phyloP scores from a whole-genome alignment of 257 asterid species.

The Gynochthodes officinalis region DNA sequence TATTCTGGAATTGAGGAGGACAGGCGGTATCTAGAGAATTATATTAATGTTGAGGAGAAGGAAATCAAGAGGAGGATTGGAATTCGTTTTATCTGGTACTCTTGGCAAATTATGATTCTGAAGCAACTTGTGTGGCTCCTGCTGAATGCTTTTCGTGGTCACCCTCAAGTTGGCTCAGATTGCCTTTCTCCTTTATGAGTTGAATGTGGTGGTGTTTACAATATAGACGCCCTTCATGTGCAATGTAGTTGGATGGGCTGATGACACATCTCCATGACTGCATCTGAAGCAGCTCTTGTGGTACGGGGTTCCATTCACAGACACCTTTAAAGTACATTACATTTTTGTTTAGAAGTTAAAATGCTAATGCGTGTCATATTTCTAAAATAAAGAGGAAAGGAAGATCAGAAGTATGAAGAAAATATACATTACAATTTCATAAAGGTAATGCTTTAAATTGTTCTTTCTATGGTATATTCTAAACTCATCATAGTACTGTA shows the following conservation, averaged over 20 bases:
- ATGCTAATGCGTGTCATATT: not conserved
- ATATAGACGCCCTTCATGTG: conserved; percentile 89
- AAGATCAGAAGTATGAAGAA: not conserved
- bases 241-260: conserved; percentile 92
- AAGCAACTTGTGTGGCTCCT: conserved; percentile 25
- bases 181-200: conserved; percentile 97
- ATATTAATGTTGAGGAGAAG: conserved; percentile 18
- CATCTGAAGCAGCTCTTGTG: conserved; percentile 94
- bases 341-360: not conserved
- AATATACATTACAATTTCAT: not conserved
- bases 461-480: not conserved
- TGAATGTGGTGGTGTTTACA: conserved; percentile 98
- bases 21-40: conserved; percentile 12
- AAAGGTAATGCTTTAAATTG: not conserved
- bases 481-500: not conserved
- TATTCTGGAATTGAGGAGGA: conserved; percentile 25
- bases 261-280: conserved; percentile 89
- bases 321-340: conserved; percentile 45
- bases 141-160: conserved; percentile 41
- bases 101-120: conserved; percentile 26
- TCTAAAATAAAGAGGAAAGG: not conserved
- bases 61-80: not conserved
- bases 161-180: conserved; percentile 94
- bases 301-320: conserved; percentile 81
- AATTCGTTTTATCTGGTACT: conserved; percentile 6